A percentile compares a stretch with the other conserved stretches of the same genome.
phyloP scores from a whole-genome alignment of 202 grass and related monocot genomes.

The Schoenoplectus triqueter region DNA sequence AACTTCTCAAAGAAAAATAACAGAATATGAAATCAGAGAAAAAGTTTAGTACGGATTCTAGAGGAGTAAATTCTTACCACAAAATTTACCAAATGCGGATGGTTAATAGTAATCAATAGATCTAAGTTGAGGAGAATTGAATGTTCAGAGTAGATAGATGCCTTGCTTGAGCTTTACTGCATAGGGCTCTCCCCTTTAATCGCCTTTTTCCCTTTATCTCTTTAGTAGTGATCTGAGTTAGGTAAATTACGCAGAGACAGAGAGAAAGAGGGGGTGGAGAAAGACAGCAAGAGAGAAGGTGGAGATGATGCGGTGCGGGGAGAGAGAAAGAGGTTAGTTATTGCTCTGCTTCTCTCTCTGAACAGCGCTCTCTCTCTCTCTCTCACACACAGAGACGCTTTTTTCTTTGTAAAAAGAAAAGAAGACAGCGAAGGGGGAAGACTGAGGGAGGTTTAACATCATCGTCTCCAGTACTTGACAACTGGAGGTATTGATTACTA shows the following conservation, averaged over 20 bases:
- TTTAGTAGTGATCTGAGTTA: constrained; percentile 41
- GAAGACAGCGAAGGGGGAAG: constrained; percentile 24
- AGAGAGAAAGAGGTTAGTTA: constrained; percentile 34
- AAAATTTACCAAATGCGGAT: constrained; percentile 29
- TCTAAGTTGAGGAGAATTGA: not conserved
- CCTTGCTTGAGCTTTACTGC: constrained; percentile 21
- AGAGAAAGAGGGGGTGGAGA: not conserved
- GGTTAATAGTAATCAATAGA: not conserved
- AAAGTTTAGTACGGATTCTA: not conserved
- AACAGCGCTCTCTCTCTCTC: constrained; percentile 25
- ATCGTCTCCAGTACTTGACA: not conserved
- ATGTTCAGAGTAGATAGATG: constrained; percentile 3
- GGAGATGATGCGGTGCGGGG: constrained; percentile 18
- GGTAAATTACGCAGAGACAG: constrained; percentile 29
- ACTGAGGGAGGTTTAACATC: not conserved
- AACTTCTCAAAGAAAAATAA: not conserved
- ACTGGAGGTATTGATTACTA: not conserved
- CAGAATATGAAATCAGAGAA: not conserved
- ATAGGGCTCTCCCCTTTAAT: constrained; percentile 26
- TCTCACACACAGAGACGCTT: not conserved
- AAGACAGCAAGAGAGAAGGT: constrained; percentile 14
- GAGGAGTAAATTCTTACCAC: not conserved
- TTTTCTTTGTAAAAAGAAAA: constrained; percentile 40
- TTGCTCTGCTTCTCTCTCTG: constrained; percentile 35
- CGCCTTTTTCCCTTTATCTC: not conserved